Percentiles rank a stretch among this genome's conserved stretches.
These are phyloP conservation scores for Phytophthora boehmeriae DNA, from an alignment of 352 stramenopile species.

Conservation along the genomic window DNA sequence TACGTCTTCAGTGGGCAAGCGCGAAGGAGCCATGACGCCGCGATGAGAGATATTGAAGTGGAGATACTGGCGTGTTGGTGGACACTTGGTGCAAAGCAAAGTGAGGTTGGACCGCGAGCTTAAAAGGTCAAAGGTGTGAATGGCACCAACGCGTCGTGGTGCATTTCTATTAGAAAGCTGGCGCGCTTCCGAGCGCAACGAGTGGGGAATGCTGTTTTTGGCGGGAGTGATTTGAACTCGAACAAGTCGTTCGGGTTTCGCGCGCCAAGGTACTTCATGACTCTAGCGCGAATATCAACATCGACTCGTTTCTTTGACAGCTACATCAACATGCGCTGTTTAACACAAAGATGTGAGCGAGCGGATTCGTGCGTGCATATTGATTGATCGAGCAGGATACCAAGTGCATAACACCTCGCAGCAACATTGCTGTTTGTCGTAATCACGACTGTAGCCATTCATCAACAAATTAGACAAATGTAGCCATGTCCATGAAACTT, in stretches of 20 bases:
- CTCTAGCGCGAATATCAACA: too few relatives aligned
- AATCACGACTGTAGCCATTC: too few relatives aligned
- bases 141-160: slow-evolving; percentile 19
- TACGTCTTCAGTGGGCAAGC: slow-evolving; percentile 16
- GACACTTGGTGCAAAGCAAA: slow-evolving; percentile 21
- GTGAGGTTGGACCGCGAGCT: slow-evolving; percentile 6
- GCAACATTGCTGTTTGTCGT: too few relatives aligned
- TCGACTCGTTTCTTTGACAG: slow-evolving; percentile 3
- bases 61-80: not conserved
- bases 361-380: not conserved
- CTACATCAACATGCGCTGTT: slow-evolving; percentile 3
- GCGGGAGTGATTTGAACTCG: slow-evolving; percentile 1
- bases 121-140: too few relatives aligned
- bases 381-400: too few relatives aligned
- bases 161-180: slow-evolving; percentile 13
- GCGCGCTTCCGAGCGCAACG: slow-evolving; percentile 16
- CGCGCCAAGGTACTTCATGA: slow-evolving; percentile 9
- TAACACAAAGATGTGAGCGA: slow-evolving; percentile 5
- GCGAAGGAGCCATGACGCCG: slow-evolving; percentile 22
- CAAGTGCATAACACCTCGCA: too few relatives aligned
- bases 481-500: not conserved
- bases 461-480: not conserved
- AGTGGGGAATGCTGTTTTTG: slow-evolving; percentile 7
- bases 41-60: not conserved
- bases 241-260: not conserved